phyloP scores from a whole-genome alignment of 805 yeast species.

The Saccharomycopsis sp. region DNA sequence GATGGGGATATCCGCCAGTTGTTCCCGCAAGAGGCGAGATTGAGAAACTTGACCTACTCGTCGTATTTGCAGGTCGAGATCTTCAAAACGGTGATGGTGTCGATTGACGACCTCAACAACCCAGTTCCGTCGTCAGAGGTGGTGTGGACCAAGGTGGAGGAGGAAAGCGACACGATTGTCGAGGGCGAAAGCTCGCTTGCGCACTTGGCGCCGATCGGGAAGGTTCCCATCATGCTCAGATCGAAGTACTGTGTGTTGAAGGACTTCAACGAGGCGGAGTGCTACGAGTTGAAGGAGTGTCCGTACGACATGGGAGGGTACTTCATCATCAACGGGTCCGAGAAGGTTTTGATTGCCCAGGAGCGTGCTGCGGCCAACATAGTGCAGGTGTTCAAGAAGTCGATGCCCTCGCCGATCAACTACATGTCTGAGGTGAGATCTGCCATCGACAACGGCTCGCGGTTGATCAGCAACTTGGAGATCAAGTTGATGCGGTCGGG shows the following conservation, averaged over 20 bases:
- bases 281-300: slow-evolving; percentile 94
- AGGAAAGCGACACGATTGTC: slow-evolving; percentile 44
- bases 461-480: slow-evolving; percentile 90
- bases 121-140: slow-evolving; percentile 45
- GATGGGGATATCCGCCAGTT: slow-evolving; percentile 99
- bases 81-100: slow-evolving; percentile 80
- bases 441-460: slow-evolving; percentile 94
- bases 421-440: slow-evolving; percentile 96
- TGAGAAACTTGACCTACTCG: slow-evolving; percentile 92
- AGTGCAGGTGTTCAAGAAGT: slow-evolving; percentile 95
- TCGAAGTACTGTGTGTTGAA: slow-evolving; percentile 92
- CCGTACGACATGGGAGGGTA: slow-evolving; percentile 99
- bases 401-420: slow-evolving; percentile 94
- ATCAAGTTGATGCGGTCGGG: slow-evolving; percentile 84
- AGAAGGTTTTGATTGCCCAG: slow-evolving; percentile 96
- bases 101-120: slow-evolving; percentile 55
- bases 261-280: slow-evolving; percentile 85
- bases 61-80: slow-evolving; percentile 95
- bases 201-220: slow-evolving; percentile 70
- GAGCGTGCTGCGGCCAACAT: slow-evolving; percentile 98
- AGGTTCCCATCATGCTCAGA: slow-evolving; percentile 95
- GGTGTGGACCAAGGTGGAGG: slow-evolving; percentile 47
- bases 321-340: slow-evolving; percentile 96
- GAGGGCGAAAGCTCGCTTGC: slow-evolving; percentile 43
- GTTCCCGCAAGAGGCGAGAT: slow-evolving; percentile 97